These are phyloP conservation scores for Yamadazyma atmosphaerica DNA, from an alignment of 1,139 yeast species.

Conservation along the genomic window DNA sequence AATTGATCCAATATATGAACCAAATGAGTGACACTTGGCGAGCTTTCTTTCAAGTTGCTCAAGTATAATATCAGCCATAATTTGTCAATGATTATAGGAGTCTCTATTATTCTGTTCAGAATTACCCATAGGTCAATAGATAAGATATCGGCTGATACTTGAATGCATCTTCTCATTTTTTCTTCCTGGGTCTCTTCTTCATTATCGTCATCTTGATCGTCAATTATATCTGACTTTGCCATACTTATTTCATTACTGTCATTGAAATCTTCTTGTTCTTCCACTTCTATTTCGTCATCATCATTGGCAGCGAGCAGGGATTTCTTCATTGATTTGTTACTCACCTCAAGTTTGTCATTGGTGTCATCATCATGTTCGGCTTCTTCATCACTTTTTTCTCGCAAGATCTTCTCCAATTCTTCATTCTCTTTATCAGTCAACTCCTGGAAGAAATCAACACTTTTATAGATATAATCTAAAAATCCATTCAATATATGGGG, in stretches of 20 bases:
- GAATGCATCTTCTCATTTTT: slow-evolving; percentile 41
- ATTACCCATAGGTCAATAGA: slow-evolving; percentile 47
- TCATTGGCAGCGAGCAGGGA: slow-evolving; percentile 2
- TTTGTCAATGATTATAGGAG: slow-evolving; percentile 41
- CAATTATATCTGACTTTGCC: slow-evolving; percentile 3
- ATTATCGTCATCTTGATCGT: slow-evolving; percentile 13
- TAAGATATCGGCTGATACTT: slow-evolving; percentile 43
- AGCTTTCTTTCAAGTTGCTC: slow-evolving; percentile 39
- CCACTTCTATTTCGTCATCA: slow-evolving; percentile 1
- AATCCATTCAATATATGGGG: slow-evolving; percentile 47
- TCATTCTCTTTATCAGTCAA: slow-evolving; percentile 26
- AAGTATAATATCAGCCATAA: slow-evolving; percentile 43
- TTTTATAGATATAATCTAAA: slow-evolving; percentile 33
- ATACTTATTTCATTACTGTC: slow-evolving; percentile 3
- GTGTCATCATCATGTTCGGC: slow-evolving; percentile 7
- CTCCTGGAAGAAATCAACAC: slow-evolving; percentile 42
- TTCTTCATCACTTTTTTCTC: too few relatives aligned
- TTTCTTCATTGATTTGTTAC: slow-evolving; percentile 4
- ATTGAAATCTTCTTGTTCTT: slow-evolving; percentile 4
- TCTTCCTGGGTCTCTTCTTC: slow-evolving; percentile 36
- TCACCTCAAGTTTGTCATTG: slow-evolving; percentile 3
- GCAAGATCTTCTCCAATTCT: slow-evolving; percentile 17
- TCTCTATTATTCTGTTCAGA: slow-evolving; percentile 45
- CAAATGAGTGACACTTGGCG: slow-evolving; percentile 41
- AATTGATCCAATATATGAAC: slow-evolving; percentile 47